Conservation (phyloP, 2,329 filamentous ascomycete species). For the Chaetomium globosum region DNA sequence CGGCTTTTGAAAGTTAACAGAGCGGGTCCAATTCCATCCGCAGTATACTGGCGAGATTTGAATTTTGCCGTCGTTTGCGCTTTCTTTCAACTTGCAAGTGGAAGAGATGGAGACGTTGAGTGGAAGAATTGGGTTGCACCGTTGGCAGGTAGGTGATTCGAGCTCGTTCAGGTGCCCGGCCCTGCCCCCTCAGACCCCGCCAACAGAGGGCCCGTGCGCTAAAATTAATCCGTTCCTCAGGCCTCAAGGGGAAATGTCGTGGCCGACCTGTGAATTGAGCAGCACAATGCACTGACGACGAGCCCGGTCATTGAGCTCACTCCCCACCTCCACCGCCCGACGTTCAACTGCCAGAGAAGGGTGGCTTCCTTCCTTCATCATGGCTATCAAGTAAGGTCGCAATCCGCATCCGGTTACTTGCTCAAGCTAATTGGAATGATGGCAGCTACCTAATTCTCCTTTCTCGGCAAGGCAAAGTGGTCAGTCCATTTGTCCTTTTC, state of each 20-base stretch:
- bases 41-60: neutral
- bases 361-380: constrained; percentile 38
- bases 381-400: constrained; percentile 56
- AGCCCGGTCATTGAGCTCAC: constrained; percentile 2
- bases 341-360: constrained; percentile 25
- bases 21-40: neutral
- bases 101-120: neutral
- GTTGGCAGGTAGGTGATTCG: neutral
- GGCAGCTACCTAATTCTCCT: constrained; percentile 93
- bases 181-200: constrained; percentile 7
- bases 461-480: constrained; percentile 98
- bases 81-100: neutral
- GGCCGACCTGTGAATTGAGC: constrained; percentile 31
- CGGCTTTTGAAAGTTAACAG: neutral
- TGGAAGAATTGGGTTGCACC: neutral
- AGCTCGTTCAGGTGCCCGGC: neutral
- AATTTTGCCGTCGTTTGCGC: neutral
- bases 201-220: constrained; percentile 14
- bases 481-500: constrained; percentile 55
- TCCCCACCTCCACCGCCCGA: constrained; percentile 16
- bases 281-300: constrained; percentile 13
- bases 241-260: constrained; percentile 30
- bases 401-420: neutral
- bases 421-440: constrained; percentile 35
- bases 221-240: constrained; percentile 28